phyloP scores from a whole-genome alignment of 164 flowering plant species.

The Tetrastigma voinierianum region DNA sequence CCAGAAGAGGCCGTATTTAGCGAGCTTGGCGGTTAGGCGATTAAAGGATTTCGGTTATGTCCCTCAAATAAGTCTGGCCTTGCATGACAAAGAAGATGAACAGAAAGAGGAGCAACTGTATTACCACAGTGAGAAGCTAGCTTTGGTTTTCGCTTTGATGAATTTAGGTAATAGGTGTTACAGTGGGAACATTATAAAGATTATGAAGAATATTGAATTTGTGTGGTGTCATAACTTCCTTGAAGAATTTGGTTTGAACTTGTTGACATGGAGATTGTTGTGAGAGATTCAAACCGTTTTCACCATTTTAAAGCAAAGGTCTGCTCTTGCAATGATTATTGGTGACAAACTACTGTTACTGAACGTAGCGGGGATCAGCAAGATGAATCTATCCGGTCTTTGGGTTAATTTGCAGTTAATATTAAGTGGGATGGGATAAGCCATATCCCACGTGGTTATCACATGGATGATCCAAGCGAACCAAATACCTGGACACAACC shows the following conservation, averaged over 20 bases:
- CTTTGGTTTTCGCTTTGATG: constrained; percentile 63
- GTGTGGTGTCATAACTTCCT: constrained; percentile 55
- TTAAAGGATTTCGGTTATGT: constrained; percentile 64
- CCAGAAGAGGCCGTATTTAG: constrained; percentile 40
- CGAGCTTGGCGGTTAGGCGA: constrained; percentile 30
- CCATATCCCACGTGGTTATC: no score
- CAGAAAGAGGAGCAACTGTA: constrained; percentile 65
- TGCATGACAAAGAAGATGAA: constrained; percentile 64
- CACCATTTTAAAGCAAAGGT: constrained; percentile 57
- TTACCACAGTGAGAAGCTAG: constrained; percentile 82
- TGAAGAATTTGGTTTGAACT: no score
- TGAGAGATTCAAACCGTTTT: constrained; percentile 74
- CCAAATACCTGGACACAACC: no score
- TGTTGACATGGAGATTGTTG: constrained; percentile 56
- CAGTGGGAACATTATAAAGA: constrained; percentile 29
- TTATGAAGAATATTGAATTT: constrained; percentile 78
- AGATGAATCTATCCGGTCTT: no score
- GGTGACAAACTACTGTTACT: constrained; percentile 37
- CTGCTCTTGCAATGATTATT: constrained; percentile 78
- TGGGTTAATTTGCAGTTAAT: no score
- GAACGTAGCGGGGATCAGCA: no score
- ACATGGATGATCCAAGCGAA: no score
- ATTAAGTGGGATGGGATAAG: no score
- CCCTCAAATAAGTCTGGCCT: constrained; percentile 56
- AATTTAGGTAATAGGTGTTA: constrained; percentile 13